Base-by-base conservation (phyloP, 768 basidiomycete genomes). In the Dentipellis fragilis region DNA sequence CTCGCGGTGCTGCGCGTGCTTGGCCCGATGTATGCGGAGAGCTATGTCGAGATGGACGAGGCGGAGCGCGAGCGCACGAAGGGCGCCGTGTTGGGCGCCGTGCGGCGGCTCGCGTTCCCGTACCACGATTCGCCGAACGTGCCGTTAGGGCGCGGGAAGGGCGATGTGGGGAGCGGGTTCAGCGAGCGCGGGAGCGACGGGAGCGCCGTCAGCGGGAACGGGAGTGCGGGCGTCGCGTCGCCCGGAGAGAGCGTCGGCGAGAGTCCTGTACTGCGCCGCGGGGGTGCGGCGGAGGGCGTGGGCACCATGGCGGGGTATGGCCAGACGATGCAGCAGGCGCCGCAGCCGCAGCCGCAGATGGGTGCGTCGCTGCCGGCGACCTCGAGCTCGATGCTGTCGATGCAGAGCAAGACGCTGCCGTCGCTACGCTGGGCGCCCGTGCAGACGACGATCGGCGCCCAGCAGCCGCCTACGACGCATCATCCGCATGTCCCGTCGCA, bases 91-190 rank as follows among this genome's bases (percentile, higher is more conserved):
- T 68, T 87, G 38, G 69, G 80, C 50, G 72, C 77, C 29, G 85
- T 87, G 47, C 75, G 83, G 54, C 84, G 82, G 58, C 77, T 88
- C 34, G 83, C 84, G 23, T 87, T 88, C 67, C 86, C 86, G 9
- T 87, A 85, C 63, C 79, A 87, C 59, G 83, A 85, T 67, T 81
- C 81, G 40, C 78, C 69, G 73, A 83, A 80, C 14, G 78, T 14
- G 72, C 71, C 62, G 68, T 36, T 53, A 19, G 59, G 57, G 22
- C 19, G 34, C 52, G 38, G 39, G 22, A 37, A 17, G 14, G 76
- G 74, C 57, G 81, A 80, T 12, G 81, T 81, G 49, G 73, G 80
- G 36, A 10, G 16, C 42, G 6, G 34, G 50, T 21, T 45, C 10
- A 16, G 23, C 52, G 39, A 16, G 34, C 16, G 52, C 39, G 21